A percentile compares a stretch with the other conserved stretches of the same genome.
Evolutionary conservation across 345 rosid species (phyloP).

Genomic region (Eucalyptus cloeziana): DNA sequence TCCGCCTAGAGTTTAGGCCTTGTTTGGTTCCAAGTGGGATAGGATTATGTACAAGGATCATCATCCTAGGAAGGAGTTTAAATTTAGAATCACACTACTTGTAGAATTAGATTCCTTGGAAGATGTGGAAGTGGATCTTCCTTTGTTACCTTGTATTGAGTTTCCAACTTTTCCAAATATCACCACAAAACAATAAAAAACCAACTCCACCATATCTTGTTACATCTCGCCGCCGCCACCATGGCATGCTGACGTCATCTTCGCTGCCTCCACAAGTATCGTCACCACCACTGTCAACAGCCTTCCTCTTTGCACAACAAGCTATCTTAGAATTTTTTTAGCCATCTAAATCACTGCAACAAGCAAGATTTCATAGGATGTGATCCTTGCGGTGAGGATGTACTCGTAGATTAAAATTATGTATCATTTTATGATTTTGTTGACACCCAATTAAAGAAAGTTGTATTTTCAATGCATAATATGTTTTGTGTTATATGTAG

Average conservation of each 20-base stretch:
- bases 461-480: background rate
- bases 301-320: background rate
- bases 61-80: background rate
- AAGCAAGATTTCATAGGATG: background rate
- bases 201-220: background rate
- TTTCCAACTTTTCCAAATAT: background rate
- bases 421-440: background rate
- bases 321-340: background rate
- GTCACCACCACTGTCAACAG: background rate
- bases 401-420: background rate
- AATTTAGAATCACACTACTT: background rate
- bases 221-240: background rate
- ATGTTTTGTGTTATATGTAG: background rate
- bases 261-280: background rate
- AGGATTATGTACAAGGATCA: background rate
- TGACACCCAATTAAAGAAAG: background rate
- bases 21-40: background rate
- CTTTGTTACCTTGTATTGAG: background rate
- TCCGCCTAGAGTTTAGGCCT: background rate
- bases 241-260: background rate
- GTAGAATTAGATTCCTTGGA: background rate
- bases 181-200: background rate
- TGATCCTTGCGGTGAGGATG: background rate
- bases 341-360: background rate
- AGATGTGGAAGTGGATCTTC: background rate